A percentile compares a stretch with the other conserved stretches of the same genome.
Conservation (phyloP, 2,329 filamentous ascomycete species). For the Aspergillus fijiensis region DNA sequence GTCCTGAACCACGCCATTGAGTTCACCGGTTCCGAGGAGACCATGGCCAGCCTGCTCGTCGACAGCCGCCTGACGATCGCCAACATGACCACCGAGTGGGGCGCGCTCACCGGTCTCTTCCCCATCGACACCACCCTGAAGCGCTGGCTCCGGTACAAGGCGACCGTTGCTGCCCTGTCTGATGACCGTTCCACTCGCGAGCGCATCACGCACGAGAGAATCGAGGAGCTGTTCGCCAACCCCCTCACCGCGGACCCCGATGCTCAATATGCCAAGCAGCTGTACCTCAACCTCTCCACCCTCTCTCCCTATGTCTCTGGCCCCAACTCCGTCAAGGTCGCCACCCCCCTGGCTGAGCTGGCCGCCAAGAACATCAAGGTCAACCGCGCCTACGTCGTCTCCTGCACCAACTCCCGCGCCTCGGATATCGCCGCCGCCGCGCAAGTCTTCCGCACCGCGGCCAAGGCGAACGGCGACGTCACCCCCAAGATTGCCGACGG, state of each 20-base stretch:
- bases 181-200: slow-evolving; percentile 50
- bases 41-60: slow-evolving; percentile 68
- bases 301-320: slow-evolving; percentile 82
- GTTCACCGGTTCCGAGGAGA: slow-evolving; percentile 77
- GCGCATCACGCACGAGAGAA: slow-evolving; percentile 68
- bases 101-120: slow-evolving; percentile 71
- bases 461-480: slow-evolving; percentile 58
- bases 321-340: slow-evolving; percentile 87
- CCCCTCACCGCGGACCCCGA: slow-evolving; percentile 69
- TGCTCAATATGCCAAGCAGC: slow-evolving; percentile 77
- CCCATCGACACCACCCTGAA: slow-evolving; percentile 73
- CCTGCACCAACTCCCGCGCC: slow-evolving; percentile 81
- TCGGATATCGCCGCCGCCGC: slow-evolving; percentile 82
- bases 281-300: slow-evolving; percentile 79
- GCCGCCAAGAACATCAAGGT: slow-evolving; percentile 72
- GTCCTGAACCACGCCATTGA: slow-evolving; percentile 91
- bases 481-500: slow-evolving; percentile 69
- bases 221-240: slow-evolving; percentile 71
- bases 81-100: slow-evolving; percentile 85
- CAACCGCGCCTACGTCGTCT: slow-evolving; percentile 83
- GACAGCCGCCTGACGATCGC: slow-evolving; percentile 67
- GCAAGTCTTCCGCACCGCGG: slow-evolving; percentile 78
- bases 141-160: slow-evolving; percentile 74
- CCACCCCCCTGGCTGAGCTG: slow-evolving; percentile 73
- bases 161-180: slow-evolving; percentile 66